phyloP scores from a whole-genome alignment of 140 eudicot genomes.

The Erigeron philadelphicus region DNA sequence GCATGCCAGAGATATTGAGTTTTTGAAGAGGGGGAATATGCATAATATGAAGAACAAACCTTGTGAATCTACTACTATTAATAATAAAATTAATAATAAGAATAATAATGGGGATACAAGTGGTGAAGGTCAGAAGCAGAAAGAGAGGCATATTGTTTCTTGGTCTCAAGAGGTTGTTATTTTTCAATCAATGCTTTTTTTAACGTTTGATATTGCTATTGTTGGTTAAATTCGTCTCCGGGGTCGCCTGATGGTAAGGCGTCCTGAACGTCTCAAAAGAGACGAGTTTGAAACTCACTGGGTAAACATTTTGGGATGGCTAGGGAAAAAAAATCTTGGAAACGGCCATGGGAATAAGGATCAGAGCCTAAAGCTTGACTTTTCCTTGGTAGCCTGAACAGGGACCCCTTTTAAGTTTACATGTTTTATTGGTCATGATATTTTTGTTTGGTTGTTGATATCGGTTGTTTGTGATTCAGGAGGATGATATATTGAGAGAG shows the following conservation, averaged over 20 bases:
- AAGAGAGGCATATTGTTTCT: constrained; percentile 88
- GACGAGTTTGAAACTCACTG: too few relatives aligned
- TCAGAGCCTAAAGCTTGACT: too few relatives aligned
- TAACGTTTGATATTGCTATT: too few relatives aligned
- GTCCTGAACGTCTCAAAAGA: too few relatives aligned
- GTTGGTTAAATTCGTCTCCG: too few relatives aligned
- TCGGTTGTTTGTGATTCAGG: constrained; percentile 44
- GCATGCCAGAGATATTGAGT: constrained; percentile 36
- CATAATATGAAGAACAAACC: constrained; percentile 40
- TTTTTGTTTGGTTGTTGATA: not conserved
- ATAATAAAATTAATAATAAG: constrained; percentile 3
- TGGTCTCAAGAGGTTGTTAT: constrained; percentile 85
- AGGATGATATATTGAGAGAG: constrained; percentile 91
- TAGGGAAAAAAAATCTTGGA: too few relatives aligned
- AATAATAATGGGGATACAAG: constrained; percentile 14
- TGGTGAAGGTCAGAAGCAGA: constrained; percentile 35
- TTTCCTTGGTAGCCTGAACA: too few relatives aligned
- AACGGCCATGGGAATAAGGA: too few relatives aligned
- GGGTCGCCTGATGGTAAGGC: too few relatives aligned
- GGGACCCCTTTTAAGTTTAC: too few relatives aligned
- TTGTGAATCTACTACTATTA: constrained; percentile 16
- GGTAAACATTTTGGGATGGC: too few relatives aligned
- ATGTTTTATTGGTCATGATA: not conserved
- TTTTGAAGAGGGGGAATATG: constrained; percentile 16
- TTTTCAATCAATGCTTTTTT: too few relatives aligned